Conservation (phyloP, 2,329 filamentous ascomycete species). For the Fusarium nematophilum region DNA sequence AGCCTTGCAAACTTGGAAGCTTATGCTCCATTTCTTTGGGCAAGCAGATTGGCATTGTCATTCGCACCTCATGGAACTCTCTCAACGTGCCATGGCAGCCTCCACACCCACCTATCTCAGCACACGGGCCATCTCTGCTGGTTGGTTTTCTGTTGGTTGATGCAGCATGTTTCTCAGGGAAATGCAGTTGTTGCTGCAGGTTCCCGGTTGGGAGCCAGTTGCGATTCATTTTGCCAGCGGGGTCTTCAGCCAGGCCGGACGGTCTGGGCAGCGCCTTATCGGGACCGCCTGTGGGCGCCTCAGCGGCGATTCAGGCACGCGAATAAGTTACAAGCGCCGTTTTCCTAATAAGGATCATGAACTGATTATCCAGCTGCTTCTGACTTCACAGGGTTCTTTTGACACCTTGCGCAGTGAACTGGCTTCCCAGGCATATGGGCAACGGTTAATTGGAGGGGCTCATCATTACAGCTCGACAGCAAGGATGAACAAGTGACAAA, state of each 20-base stretch:
- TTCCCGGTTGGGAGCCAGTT: conserved; percentile 4
- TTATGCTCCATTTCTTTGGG: background rate
- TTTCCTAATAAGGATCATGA: background rate
- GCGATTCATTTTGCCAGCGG: background rate
- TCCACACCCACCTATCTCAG: background rate
- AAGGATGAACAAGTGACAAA: no score
- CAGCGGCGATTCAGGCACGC: background rate
- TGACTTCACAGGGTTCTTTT: no score
- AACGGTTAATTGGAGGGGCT: no score
- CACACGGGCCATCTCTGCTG: background rate
- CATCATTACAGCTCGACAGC: no score
- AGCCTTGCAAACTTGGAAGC: background rate
- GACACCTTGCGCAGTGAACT: no score
- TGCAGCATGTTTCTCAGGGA: background rate
- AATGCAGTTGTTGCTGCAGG: background rate
- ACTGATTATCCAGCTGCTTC: background rate
- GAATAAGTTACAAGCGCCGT: background rate
- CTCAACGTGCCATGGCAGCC: background rate
- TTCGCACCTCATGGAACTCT: background rate
- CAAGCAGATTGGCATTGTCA: background rate
- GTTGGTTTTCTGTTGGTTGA: background rate
- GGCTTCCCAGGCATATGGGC: no score
- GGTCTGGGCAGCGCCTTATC: background rate
- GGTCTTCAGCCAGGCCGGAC: background rate
- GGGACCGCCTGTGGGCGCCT: conserved; percentile 5